Base-by-base conservation (phyloP, 2,329 filamentous ascomycete species). In the Ilyonectria mors-panacis region DNA sequence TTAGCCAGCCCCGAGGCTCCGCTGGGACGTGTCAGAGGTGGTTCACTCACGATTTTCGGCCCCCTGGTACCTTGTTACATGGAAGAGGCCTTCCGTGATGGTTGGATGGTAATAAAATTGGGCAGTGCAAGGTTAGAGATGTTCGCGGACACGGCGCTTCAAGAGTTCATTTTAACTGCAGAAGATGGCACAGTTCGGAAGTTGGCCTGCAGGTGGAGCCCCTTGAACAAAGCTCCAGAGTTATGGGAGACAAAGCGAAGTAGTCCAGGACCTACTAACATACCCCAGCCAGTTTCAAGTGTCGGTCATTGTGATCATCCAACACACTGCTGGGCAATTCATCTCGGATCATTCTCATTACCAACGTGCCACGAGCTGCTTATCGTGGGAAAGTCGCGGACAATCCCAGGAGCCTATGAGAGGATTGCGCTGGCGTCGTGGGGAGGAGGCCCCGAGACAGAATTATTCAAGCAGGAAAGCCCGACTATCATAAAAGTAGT, bases 311-410 rank as follows among this genome's bases (percentile, higher is more conserved):
- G 30, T 9, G 44, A 63, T 26, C n/a, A 44, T 39, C 37, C 56
- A 13, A 66, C 70, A 33, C 53, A 19, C 3, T 73, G 71, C 19
- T 73, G 71, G 71, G 59, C 63, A 8, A 30, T 73, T 53, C 67
- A 60, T 50, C 50, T 73, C 5, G 71, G 71, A 4, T 44, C 58
- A 17, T 73, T 69, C 53, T 37, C 67, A 7, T 23, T 45, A 55
- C 4, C 62, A 28, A 33, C 30, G 13, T 54, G 65, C 12, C 57
- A 71, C 15, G 61, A 73, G 44, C 45, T 68, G 23, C 39, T 73
- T 58, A 63, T 73, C 5, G 26, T 73, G 13, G 71, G 71, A 2
- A 67, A 45, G 35, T 69, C 68, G 15, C 45, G 33, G 1, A 63
- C 59, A 7, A 59, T 64, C 9, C 42, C 58, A 6, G 61, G 45